Percentiles rank a stretch among this genome's conserved stretches.
phyloP scores from a whole-genome alignment of 108 stramenopile species.

The Cylindrotheca fusiformis region DNA sequence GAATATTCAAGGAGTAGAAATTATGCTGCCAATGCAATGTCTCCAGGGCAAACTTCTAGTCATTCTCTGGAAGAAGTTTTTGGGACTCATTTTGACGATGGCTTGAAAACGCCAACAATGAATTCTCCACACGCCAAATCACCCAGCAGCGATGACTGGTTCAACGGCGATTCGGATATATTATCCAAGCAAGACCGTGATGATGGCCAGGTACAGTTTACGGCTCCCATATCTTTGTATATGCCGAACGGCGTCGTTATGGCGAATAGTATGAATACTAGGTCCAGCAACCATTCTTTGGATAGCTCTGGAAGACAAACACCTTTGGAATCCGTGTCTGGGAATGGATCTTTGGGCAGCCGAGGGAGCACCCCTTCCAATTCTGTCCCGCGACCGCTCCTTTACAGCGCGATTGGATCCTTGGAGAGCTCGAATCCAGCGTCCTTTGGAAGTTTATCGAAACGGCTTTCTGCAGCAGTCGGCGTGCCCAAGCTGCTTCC shows the following conservation, averaged over 20 bases:
- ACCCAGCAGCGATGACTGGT: constrained; percentile 14
- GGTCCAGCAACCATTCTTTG: too few relatives aligned
- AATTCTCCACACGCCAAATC: too few relatives aligned
- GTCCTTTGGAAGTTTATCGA: constrained; percentile 43
- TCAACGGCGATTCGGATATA: constrained; percentile 12
- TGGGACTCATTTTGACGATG: too few relatives aligned
- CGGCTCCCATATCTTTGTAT: constrained; percentile 21
- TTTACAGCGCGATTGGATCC: constrained; percentile 75
- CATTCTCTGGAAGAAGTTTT: too few relatives aligned
- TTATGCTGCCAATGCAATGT: too few relatives aligned
- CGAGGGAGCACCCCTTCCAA: neutral
- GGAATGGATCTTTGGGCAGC: neutral
- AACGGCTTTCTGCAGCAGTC: constrained; percentile 2
- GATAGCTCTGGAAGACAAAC: too few relatives aligned
- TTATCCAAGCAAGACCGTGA: constrained; percentile 2
- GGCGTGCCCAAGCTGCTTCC: neutral
- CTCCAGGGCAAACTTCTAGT: too few relatives aligned
- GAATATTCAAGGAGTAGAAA: too few relatives aligned
- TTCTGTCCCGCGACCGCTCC: constrained; percentile 6
- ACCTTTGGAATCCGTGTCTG: too few relatives aligned
- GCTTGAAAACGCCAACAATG: too few relatives aligned
- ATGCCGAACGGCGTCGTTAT: too few relatives aligned
- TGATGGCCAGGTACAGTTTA: neutral
- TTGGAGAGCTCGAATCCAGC: constrained; percentile 52
- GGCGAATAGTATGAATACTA: constrained; percentile 1